A percentile compares a stretch with the other conserved stretches of the same genome.
These are phyloP conservation scores for Tylopilus sp. DNA, from an alignment of 1,284 basidiomycete species.

Conservation along the genomic window DNA sequence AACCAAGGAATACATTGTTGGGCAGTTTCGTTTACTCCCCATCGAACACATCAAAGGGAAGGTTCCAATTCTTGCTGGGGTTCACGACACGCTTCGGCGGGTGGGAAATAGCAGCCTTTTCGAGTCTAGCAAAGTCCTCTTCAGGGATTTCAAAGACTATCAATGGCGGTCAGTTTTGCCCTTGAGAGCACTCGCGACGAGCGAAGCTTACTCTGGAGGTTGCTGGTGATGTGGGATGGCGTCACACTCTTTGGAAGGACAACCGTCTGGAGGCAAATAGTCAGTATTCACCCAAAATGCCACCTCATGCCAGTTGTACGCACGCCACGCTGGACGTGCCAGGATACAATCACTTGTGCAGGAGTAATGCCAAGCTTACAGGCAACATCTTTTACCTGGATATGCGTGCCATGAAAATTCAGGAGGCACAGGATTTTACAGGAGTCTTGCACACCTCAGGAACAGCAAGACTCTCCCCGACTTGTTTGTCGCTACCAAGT, in stretches of 20 bases:
- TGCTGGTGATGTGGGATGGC: slow-evolving; percentile 65
- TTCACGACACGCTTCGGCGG: slow-evolving; percentile 53
- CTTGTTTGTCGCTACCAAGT: slow-evolving; percentile 62
- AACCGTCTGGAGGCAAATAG: slow-evolving; percentile 44
- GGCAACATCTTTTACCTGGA: slow-evolving; percentile 55
- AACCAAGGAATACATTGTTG: neutral
- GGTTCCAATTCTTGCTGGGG: slow-evolving; percentile 59
- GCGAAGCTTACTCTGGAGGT: slow-evolving; percentile 50
- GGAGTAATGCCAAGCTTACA: slow-evolving; percentile 66
- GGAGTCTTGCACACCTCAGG: slow-evolving; percentile 42
- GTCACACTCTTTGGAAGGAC: slow-evolving; percentile 81
- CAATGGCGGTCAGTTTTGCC: neutral
- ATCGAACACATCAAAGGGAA: slow-evolving; percentile 62
- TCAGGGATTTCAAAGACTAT: slow-evolving; percentile 52
- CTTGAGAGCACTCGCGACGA: neutral
- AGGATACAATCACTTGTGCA: slow-evolving; percentile 76
- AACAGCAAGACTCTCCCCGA: slow-evolving; percentile 49
- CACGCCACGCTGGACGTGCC: slow-evolving; percentile 78
- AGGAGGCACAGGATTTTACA: too few species aligned
- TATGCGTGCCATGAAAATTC: neutral
- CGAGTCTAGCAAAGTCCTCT: slow-evolving; percentile 55
- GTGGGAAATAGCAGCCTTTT: slow-evolving; percentile 56
- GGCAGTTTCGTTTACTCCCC: slow-evolving; percentile 23
- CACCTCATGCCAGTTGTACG: slow-evolving; percentile 28
- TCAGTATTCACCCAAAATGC: slow-evolving; percentile 1